These are phyloP conservation scores for Neonectria hederae DNA, from an alignment of 2,329 filamentous ascomycete species.

Conservation along the genomic window DNA sequence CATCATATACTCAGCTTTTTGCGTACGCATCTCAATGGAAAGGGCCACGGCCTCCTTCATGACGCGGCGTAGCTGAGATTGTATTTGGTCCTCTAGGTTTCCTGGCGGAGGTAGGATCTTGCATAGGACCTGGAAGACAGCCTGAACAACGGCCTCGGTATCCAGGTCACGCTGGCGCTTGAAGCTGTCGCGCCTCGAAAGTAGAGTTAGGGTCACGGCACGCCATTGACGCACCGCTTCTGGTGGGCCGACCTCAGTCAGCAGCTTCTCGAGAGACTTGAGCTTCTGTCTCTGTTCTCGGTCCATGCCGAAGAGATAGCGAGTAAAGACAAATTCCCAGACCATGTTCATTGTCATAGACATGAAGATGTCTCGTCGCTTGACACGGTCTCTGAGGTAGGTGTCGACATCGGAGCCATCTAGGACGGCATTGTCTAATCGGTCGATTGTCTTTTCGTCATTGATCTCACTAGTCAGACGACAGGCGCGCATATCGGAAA, in stretches of 20 bases:
- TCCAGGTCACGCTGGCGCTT: constrained; percentile 84
- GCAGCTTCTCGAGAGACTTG: constrained; percentile 91
- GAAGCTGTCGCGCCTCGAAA: constrained; percentile 84
- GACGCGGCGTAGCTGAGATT: constrained; percentile 86
- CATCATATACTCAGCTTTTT: constrained; percentile 98
- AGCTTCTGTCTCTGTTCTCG: constrained; percentile 97
- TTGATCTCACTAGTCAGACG: constrained; percentile 84
- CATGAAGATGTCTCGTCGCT: constrained; percentile 95
- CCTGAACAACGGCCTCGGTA: constrained; percentile 94
- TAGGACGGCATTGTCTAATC: constrained; percentile 91
- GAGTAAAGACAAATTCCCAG: constrained; percentile 98
- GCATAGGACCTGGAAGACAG: constrained; percentile 81
- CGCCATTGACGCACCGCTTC: constrained; percentile 97
- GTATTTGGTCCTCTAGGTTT: constrained; percentile 81
- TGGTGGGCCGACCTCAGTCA: constrained; percentile 86
- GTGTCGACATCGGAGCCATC: constrained; percentile 93
- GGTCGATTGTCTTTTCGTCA: constrained; percentile 92
- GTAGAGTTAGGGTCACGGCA: constrained; percentile 89
- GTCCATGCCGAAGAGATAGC: constrained; percentile 99
- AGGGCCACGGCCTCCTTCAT: constrained; percentile 89
- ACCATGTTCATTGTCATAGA: constrained; percentile 99
- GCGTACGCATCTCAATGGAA: constrained; percentile 96
- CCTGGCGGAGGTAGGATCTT: constrained; percentile 87
- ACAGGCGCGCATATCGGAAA: constrained; percentile 91
- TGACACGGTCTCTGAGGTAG: constrained; percentile 87